Base-by-base conservation (phyloP, 148 eudicot species). In the Pharnaceum exiguum region DNA sequence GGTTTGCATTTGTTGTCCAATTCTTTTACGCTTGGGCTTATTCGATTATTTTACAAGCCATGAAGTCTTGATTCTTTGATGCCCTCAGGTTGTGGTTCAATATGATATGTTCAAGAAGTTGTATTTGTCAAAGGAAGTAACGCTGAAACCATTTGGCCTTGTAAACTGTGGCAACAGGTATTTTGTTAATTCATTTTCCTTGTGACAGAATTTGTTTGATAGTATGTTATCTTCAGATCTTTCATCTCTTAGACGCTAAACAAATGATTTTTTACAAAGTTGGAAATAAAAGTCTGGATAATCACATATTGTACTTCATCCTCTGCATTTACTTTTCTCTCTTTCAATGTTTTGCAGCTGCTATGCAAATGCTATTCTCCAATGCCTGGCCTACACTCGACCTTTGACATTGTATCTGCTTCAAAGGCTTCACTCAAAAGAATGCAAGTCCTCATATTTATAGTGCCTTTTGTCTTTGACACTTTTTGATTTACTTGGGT, bases 301-400 rank as follows among this genome's bases (percentile, higher is more conserved):
- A n/a, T n/a, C n/a, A n/a, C n/a, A n/a, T n/a, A n/a, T n/a, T n/a
- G n/a, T n/a, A n/a, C n/a, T n/a, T n/a, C n/a, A n/a, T n/a, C n/a
- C n/a, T n/a, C n/a, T n/a, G n/a, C n/a, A n/a, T n/a, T n/a, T n/a
- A n/a, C n/a, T n/a, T n/a, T n/a, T n/a, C n/a, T n/a, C n/a, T n/a
- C n/a, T n/a, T n/a, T n/a, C n/a, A n/a, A 31, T 35, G 19, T 58
- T 40, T 57, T 63, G 43, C 55, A 70, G 74, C 47, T 70, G 74
- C 58, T 70, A 63, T 51, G 74, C 74, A 57, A 70, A 70, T 35
- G 69, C 74, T 49, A 69, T 70, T 29, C 69, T 70, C 49, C 74
- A 70, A 35, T 70, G 74, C 69, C 74, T 70, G 50, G 63, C 69
- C 19, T 70, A 57, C 48, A 70, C 74, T 35, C 64, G 74, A 27